Evolutionary conservation across 805 yeast species (phyloP), one percentile per base, ranked within the genome.

Genomic region (Henningerozyma blattae): DNA sequence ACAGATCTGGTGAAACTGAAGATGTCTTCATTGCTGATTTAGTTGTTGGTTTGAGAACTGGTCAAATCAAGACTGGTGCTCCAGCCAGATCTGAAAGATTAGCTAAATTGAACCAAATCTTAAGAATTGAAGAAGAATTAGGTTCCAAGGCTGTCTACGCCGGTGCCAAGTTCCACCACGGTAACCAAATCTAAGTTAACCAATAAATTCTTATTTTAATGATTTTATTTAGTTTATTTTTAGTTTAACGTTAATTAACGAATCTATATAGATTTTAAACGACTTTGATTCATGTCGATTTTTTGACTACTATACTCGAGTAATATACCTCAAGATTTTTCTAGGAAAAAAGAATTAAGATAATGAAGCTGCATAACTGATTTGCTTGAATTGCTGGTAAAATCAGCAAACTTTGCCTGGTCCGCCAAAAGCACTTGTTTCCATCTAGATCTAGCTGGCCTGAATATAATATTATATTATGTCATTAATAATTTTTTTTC

Each of bases 1-100:
- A 89, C 85, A 86, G 98, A 79, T 87, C 96, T 55, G 98, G 98
- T 72, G 98, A 89, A 77, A 87, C 96, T 51, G 98, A 91, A 74
- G 98, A 91, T 70, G 80, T 93, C 58, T 79, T 84, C 73, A 89
- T 89, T 66, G 97, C 98, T 60, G 97, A 89, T 69, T 76, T 89
- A 63, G 72, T 85, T 58, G 98, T 91, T 56, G 97, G 97, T 75
- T 76, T 89, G 66, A 85, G 96, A 79, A 57, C 94, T 50, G 98
- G 96, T 65, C 97, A 89, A 76, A 83, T 89, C 70, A 89, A 89
- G 87, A 84, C 96, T 53, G 98, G 98, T 79, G 97, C 98, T 63
- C 97, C 97, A 62, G 95, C 96, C 54, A 87, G 98, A 75, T 84
- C 96, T 52, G 98, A 89, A 76, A 89, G 98, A 80, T 80, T 91